A percentile compares a stretch with the other conserved stretches of the same genome.
Evolutionary conservation across 176 grass and related monocot species (phyloP).

Genomic region (Hyparrhenia diplandra): DNA sequence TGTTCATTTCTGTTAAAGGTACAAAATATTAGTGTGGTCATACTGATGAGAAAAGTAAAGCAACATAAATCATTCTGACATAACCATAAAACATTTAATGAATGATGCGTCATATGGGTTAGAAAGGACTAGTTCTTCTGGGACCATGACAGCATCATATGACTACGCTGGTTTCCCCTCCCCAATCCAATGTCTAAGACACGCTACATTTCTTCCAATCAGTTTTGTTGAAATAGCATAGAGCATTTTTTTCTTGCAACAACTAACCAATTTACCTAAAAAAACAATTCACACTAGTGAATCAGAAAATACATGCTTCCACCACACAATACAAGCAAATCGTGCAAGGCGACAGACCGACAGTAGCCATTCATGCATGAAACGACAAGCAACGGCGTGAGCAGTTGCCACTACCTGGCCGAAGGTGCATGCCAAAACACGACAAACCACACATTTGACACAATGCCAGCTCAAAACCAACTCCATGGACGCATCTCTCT

Average conservation of each 20-base stretch:
- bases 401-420: not conserved
- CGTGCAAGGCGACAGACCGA: not conserved
- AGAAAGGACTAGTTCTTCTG: not conserved
- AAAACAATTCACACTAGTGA: not conserved
- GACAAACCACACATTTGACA: not conserved
- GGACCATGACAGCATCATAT: not conserved
- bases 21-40: not conserved
- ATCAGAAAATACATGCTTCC: not conserved
- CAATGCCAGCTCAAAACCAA: not conserved
- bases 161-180: not conserved
- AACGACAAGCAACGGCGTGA: not conserved
- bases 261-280: not conserved
- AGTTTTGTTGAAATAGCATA: not conserved
- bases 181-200: not conserved
- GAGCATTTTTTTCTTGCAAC: not conserved
- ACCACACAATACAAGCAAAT: conserved; percentile 1
- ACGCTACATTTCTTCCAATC: not conserved
- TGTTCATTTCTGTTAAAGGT: conserved; percentile 59
- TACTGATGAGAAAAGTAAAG: not conserved
- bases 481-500: not conserved
- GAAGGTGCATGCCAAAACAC: not conserved
- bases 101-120: not conserved
- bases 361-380: not conserved
- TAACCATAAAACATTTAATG: not conserved
- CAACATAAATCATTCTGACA: not conserved